Conservation (phyloP, 1,139 yeast genomes). For the Kodamaea alishanica region DNA sequence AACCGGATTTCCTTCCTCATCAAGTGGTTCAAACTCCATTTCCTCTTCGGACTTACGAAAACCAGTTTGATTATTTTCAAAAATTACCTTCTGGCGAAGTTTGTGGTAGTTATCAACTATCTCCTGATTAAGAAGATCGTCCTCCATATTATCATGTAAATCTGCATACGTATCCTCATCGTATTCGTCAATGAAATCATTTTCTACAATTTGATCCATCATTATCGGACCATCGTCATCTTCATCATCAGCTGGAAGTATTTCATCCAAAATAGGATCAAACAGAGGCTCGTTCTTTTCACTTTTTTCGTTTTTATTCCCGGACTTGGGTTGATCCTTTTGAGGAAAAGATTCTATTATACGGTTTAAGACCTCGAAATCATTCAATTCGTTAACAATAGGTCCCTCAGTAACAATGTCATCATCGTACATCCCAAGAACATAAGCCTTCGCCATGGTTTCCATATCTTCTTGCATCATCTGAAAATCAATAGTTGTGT, state of each 20-base stretch:
- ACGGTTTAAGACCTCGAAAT: constrained; percentile 51
- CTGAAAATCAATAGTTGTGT: constrained; percentile 37
- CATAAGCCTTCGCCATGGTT: constrained; percentile 59
- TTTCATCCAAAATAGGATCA: constrained; percentile 20
- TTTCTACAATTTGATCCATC: constrained; percentile 38
- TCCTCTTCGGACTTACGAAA: constrained; percentile 46
- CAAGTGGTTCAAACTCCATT: constrained; percentile 66
- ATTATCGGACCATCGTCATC: constrained; percentile 40
- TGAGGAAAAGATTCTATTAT: constrained; percentile 39
- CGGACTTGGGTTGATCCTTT: constrained; percentile 9
- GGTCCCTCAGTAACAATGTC: constrained; percentile 57
- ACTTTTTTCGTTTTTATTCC: constrained; percentile 5
- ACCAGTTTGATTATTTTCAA: constrained; percentile 42
- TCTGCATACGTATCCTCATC: constrained; percentile 19
- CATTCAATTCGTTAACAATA: constrained; percentile 51
- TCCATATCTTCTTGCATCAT: constrained; percentile 45
- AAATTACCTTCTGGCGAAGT: constrained; percentile 51
- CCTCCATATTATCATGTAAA: constrained; percentile 16
- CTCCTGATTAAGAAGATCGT: constrained; percentile 39
- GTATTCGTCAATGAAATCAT: constrained; percentile 22
- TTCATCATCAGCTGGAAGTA: constrained; percentile 27
- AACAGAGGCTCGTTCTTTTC: constrained; percentile 9
- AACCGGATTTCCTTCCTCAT: constrained; percentile 57
- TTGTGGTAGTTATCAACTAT: constrained; percentile 55
- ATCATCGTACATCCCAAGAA: constrained; percentile 57